Base-by-base conservation (phyloP, 2,329 filamentous ascomycete species). In the Coniochaeta sp. region DNA sequence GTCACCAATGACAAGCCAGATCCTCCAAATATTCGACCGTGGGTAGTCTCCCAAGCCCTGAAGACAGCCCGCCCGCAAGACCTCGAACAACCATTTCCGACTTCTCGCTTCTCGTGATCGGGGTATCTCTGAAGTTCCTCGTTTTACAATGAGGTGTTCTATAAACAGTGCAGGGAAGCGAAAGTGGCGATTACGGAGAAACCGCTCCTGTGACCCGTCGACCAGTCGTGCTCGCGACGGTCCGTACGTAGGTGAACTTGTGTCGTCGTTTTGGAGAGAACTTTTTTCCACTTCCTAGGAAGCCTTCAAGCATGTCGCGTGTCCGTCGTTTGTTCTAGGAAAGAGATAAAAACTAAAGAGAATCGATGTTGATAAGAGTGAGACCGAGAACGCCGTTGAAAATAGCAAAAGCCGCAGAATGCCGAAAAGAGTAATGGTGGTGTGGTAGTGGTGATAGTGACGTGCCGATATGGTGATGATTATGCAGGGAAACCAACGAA, bases 41-140 rank as follows among this genome's bases (percentile, higher is more conserved):
- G 35, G 35, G 35, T 24, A 12, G 4, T 16, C 4, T 13, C 18
- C 38, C n/a, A 40, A 26, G 20, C 38, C 38, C 38, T 24, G 38
- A 42, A 24, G 20, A 18, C n/a, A n/a, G n/a, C n/a, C n/a, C n/a
- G 7, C 45, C 45, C 18, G 14, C 26, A 48, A 48, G 45, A 48
- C 45, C 45, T 30, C 13, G 18, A 16, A 22, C 45, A 28, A 48
- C 45, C 45, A 10, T 48, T n/a, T 48, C 45, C 45, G 45, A 30
- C 24, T 28, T n/a, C 26, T 28, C 45, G 24, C 20, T 18, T 48
- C 45, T 48, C 47, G 27, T 27, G 9, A 24, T 49, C 47, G 47
- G 53, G 53, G 53, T 55, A 55, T 55, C 53, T 49, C 42, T 51
- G 46, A 52, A 54, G 51, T 52, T 51, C 51, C 48, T 52, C 48